Evolutionary conservation across 1,284 basidiomycete genomes (phyloP), one percentile per base, ranked within the genome.

Genomic region (Ganoderma multipileum): DNA sequence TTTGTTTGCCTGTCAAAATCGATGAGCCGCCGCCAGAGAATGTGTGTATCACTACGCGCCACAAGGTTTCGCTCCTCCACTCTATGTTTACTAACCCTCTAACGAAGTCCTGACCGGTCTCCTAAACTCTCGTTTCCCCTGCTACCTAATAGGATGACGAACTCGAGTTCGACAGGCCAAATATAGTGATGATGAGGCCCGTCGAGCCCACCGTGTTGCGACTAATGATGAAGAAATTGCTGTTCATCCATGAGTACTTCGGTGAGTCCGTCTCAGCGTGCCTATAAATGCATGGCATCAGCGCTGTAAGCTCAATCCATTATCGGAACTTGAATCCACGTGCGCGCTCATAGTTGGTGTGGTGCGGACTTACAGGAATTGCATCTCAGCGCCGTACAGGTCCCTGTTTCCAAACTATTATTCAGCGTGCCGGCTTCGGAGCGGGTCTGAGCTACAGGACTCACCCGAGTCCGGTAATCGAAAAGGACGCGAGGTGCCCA

Each of bases 171-270:
- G 44, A 7, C 55, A 58, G 33, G 9, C 55, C 55, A 38, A 38
- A 58, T 36, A 58, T 36, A 36, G 55, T 58, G 36, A 58, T 38
- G 30, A 9, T 11, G 12, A 33, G 55, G 9, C 8, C 9, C 30
- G 36, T 30, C 5, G 55, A 33, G 20, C 38, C 7, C 20, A 18
- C 38, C 16, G 55, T n/a, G 6, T 8, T 12, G 9, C 36, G 55
- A 16, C 20, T 58, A 14, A n/a, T 58, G 55, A 58, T 58, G 36
- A 58, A 58, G 55, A 58, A 58, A 28, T 58, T 58, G 33, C 33
- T 58, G 55, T 18, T 58, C 55, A 58, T 58, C 55, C 55, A 58
- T 12, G 55, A 58, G 55, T 58, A 58, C 55, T 18, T 58, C 55
- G 55, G 28, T 3, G 55, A 58, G 33, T 58, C 55, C 55, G 55